These are phyloP conservation scores for Crepidotus variabilis DNA, from an alignment of 768 basidiomycete species.

Conservation along the genomic window DNA sequence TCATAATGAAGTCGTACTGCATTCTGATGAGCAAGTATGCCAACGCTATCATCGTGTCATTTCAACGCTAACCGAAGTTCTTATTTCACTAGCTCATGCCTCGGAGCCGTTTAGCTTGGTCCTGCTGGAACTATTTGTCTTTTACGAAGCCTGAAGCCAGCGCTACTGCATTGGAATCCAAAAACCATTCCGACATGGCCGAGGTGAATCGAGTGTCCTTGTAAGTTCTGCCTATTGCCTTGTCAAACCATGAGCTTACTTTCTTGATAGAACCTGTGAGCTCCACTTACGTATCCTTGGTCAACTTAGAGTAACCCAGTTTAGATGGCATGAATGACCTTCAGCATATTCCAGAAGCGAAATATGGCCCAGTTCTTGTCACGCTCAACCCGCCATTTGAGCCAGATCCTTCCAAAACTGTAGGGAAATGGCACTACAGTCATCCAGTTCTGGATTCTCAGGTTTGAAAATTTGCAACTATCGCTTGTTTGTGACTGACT, in stretches of 20 bases:
- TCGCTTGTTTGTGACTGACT: not conserved
- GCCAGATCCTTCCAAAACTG: constrained; percentile 39
- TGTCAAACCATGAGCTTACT: constrained; percentile 1
- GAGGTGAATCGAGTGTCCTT: constrained; percentile 59
- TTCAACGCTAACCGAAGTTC: not conserved
- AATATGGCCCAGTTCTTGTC: constrained; percentile 61
- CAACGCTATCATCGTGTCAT: constrained; percentile 15
- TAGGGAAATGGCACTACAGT: constrained; percentile 57
- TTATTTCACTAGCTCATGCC: constrained; percentile 58
- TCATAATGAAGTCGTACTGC: constrained; percentile 63
- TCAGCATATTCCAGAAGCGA: constrained; percentile 56
- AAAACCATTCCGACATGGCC: constrained; percentile 30
- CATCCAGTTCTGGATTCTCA: constrained; percentile 63
- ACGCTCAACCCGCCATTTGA: constrained; percentile 73
- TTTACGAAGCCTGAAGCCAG: constrained; percentile 24
- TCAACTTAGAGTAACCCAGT: not conserved
- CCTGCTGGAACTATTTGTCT: constrained; percentile 80
- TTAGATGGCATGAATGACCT: constrained; percentile 75
- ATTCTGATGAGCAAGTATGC: constrained; percentile 60
- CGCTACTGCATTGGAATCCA: not conserved
- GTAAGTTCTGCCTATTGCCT: constrained; percentile 32
- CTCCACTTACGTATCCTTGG: not conserved
- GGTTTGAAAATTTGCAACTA: constrained; percentile 20
- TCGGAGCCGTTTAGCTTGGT: constrained; percentile 54
- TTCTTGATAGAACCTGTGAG: constrained; percentile 39